Evolutionary conservation across 2,329 filamentous ascomycete genomes (phyloP), one percentile per base, ranked within the genome.

Genomic region (Diaporthe citri): DNA sequence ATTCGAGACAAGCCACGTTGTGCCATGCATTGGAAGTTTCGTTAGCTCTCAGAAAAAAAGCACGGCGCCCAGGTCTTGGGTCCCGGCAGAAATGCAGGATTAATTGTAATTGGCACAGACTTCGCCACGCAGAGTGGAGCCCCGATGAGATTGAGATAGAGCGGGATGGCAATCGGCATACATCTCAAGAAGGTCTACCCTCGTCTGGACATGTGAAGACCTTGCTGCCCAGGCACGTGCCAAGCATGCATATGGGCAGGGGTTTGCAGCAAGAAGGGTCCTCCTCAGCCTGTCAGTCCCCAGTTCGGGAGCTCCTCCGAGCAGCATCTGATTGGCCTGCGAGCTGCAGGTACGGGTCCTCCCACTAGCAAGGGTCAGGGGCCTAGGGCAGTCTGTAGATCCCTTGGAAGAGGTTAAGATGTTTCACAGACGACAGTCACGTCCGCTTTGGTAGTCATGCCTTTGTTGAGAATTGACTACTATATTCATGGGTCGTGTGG

Each of bases 11-110:
- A 52, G 48, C 48, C 48, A 52, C n/a, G 48, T 55, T 17, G 13
- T 36, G 55, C 55, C 55, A 34, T 60, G 59, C n/a, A 41, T 62
- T 46, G 59, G 39, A 22, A 31, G 59, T 17, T 62, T 46, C 39
- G 3, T 31, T 25, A 31, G 25, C 39, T 31, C 39, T n/a, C 56
- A n/a, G 13, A 8, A 43, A 43, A 15, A 43, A 15, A 36, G 31
- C 34, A n/a, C 34, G 22, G 28, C 31, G 25, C 52, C 52, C 28
- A 56, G 55, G 55, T 1, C 8, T 57, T 22, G 55, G 25, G 52
- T 5, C 52, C 52, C 28, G 25, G 52, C 17, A 31, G 13, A 17
- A 43, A 17, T 20, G 13, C 20, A 43, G 25, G 36, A 28, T 62
- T 43, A 43, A 41, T 41, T 8, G 51, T 43, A 43, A 41, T 41